These are phyloP conservation scores for Hypoxylon sp. DNA, from an alignment of 2,329 filamentous ascomycete species.

Conservation along the genomic window DNA sequence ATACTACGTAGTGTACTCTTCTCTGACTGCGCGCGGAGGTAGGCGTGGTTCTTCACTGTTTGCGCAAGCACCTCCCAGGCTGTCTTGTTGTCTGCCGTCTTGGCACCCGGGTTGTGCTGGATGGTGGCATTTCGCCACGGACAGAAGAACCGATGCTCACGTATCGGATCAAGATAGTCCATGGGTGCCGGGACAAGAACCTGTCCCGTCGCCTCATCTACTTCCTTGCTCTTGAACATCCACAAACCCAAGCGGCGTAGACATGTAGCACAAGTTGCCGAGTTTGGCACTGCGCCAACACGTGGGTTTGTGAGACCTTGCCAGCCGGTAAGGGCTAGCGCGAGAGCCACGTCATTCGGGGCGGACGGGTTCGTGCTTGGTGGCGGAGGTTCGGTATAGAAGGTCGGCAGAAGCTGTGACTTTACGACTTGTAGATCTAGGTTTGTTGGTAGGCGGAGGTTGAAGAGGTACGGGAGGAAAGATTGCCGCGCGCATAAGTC, in stretches of 20 bases:
- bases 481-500: conserved; percentile 63
- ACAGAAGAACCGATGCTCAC: conserved; percentile 84
- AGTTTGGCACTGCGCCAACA: conserved; percentile 70
- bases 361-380: conserved; percentile 41
- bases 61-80: conserved; percentile 65
- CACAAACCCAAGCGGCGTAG: conserved; percentile 89
- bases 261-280: conserved; percentile 84
- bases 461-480: conserved; percentile 69
- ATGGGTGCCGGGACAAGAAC: conserved; percentile 68
- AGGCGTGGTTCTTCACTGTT: conserved; percentile 66
- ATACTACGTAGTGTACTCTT: conserved; percentile 44
- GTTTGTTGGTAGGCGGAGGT: conserved; percentile 63
- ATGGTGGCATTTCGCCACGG: conserved; percentile 75
- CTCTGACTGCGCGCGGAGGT: conserved; percentile 53
- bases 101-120: conserved; percentile 62
- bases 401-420: conserved; percentile 60
- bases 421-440: conserved; percentile 62
- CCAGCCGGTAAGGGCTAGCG: conserved; percentile 79
- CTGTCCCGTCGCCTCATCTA: conserved; percentile 60
- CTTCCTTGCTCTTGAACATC: conserved; percentile 85
- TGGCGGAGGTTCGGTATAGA: conserved; percentile 59
- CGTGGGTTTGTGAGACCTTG: conserved; percentile 66
- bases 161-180: conserved; percentile 72
- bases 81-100: conserved; percentile 51
- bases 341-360: conserved; percentile 70